Evolutionary conservation across 2,329 filamentous ascomycete genomes (phyloP).

Genomic region (Thelonectria blattea): DNA sequence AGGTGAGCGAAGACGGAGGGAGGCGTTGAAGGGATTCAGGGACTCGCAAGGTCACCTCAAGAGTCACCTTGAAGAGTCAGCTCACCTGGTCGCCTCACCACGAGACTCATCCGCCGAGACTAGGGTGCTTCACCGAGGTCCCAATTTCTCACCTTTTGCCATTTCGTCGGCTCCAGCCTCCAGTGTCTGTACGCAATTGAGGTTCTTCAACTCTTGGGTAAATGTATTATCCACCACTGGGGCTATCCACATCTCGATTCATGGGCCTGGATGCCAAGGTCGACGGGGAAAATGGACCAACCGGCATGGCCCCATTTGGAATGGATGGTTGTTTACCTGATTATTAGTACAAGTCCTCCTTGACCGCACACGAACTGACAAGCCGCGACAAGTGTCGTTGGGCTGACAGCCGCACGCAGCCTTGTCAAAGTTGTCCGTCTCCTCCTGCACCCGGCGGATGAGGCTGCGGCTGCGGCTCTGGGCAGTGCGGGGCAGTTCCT

Average conservation of each 20-base stretch:
- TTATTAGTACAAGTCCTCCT: not conserved
- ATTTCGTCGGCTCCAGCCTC: not conserved
- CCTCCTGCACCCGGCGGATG: too few relatives aligned
- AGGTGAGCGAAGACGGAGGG: not conserved
- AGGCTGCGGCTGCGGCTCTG: too few relatives aligned
- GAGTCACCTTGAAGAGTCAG: not conserved
- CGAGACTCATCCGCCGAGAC: too few relatives aligned
- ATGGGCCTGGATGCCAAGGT: not conserved
- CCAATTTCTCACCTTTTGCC: not conserved
- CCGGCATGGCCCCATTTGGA: not conserved
- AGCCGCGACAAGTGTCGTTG: not conserved
- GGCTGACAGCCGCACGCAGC: not conserved
- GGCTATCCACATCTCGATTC: not conserved
- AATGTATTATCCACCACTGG: not conserved
- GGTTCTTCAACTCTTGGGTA: not conserved
- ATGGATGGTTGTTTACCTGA: not conserved
- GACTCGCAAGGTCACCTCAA: constrained; percentile 1
- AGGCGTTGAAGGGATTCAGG: not conserved
- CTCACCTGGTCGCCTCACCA: not conserved
- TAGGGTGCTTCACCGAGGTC: not conserved
- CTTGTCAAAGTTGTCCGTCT: too few relatives aligned
- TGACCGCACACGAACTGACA: not conserved
- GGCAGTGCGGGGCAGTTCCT: too few relatives aligned
- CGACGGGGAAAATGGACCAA: not conserved
- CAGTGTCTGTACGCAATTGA: not conserved